A percentile compares a stretch with the other conserved stretches of the same genome.
These are phyloP conservation scores for Scedosporium apiospermum DNA, from an alignment of 2,329 filamentous ascomycete genomes.

Conservation along the genomic window DNA sequence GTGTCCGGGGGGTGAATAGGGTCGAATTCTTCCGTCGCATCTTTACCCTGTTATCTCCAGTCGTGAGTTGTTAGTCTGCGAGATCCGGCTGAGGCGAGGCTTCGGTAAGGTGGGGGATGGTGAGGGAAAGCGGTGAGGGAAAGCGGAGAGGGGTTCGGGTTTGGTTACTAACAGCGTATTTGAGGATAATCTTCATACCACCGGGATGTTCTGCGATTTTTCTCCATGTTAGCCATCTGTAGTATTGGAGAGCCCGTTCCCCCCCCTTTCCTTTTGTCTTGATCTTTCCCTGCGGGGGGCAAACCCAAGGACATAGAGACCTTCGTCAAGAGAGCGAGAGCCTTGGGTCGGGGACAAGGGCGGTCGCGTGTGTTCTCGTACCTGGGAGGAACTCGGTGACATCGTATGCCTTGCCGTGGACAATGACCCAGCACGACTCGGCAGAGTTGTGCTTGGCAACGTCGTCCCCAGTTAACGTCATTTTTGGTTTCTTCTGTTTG, in stretches of 20 bases:
- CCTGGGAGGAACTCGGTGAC: slow-evolving; percentile 81
- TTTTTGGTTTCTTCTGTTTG: slow-evolving; percentile 13
- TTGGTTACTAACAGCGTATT: slow-evolving; percentile 60
- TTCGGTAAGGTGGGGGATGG: neutral
- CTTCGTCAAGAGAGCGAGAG: neutral
- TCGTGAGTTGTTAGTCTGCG: too few species aligned
- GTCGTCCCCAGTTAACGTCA: slow-evolving; percentile 41
- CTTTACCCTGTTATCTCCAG: slow-evolving; percentile 53
- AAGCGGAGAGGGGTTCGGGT: neutral
- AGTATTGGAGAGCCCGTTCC: neutral
- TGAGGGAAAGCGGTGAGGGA: neutral
- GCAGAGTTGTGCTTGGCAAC: slow-evolving; percentile 64
- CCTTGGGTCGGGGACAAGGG: neutral
- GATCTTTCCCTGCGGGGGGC: neutral
- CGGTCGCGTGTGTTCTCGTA: slow-evolving; percentile 18
- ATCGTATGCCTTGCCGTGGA: slow-evolving; percentile 81
- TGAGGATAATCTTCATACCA: slow-evolving; percentile 86
- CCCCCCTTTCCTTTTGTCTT: neutral
- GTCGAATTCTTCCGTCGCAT: slow-evolving; percentile 86
- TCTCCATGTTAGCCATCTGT: too few species aligned
- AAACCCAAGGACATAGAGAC: neutral
- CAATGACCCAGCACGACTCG: slow-evolving; percentile 86
- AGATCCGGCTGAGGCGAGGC: neutral
- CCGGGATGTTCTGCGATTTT: slow-evolving; percentile 65
- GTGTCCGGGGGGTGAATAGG: slow-evolving; percentile 85